Base-by-base conservation (phyloP, 352 stramenopile genomes). In the Pseudoperonospora humuli region DNA sequence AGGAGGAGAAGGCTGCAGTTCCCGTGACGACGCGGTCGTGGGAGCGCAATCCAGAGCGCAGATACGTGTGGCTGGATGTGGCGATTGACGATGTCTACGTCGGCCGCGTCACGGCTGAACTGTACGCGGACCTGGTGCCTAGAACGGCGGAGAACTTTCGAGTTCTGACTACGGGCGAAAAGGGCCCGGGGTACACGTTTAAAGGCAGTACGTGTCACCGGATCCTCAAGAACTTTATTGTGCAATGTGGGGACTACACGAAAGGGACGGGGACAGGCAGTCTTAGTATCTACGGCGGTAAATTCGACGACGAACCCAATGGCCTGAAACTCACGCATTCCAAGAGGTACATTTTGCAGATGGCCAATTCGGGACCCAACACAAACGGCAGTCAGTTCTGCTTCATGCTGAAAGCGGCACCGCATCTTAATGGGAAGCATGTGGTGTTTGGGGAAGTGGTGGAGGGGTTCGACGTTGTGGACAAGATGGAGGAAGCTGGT, bases 351-450 rank as follows among this genome's bases (percentile, higher is more conserved):
- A 75, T 90, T 32, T 43, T 90, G 26, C 76, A 96, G 45, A 99
- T 99, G 96, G 96, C 96, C 23, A 99, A 99, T 63, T 79, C 85
- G 25, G 96, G 96, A 0, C 80, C 71, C 15, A 91, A 97, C 65
- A 99, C 97, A 4, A 99, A 99, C 58, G 96, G 96, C 18, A 97
- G 77, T 41, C 97, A 99, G 70, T 99, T 99, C 67, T 99, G 98
- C 70, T 98, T 99, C 45, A 99, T 91, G 78, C 53, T 93, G 37
- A 67, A 63, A 32, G 46, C 76, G 0, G 58, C 74, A 27, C 74
- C 74, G 17, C 74, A 88, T 57, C 56, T 93, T 27, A 87, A 93
- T 48, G 81, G 81, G 47, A 71, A 84, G 39, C 81, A 93, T 48
- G 78, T 89, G 17, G 74, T 93, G 18, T 93, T 93, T 52, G 81